Conservation (phyloP, 1,284 basidiomycete genomes). For the Schizophyllum commune region DNA sequence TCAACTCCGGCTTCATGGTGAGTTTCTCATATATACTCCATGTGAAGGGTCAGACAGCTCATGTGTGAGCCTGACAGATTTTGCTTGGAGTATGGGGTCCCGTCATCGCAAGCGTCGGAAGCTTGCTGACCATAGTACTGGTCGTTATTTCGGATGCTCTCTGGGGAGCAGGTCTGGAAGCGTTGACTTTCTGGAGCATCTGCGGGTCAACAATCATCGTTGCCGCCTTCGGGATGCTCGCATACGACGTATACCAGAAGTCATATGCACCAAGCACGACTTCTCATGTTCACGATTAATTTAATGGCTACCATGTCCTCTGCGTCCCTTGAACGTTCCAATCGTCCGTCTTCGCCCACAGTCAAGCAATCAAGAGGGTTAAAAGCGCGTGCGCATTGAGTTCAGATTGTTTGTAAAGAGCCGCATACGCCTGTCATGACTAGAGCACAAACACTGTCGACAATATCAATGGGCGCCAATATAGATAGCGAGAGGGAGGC, state of each 20-base stretch:
- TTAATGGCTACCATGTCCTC: too few species aligned
- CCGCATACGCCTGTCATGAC: neutral
- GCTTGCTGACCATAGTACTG: conserved; percentile 76
- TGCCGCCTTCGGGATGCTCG: conserved; percentile 64
- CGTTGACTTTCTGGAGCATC: conserved; percentile 56
- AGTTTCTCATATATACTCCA: conserved; percentile 10
- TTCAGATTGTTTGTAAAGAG: too few species aligned
- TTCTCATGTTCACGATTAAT: too few species aligned
- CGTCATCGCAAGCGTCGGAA: conserved; percentile 77
- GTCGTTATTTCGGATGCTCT: conserved; percentile 67
- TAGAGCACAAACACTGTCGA: neutral
- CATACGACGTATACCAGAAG: conserved; percentile 52
- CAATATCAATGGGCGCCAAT: neutral
- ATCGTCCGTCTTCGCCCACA: too few species aligned
- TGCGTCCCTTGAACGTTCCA: too few species aligned
- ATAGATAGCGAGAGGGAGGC: neutral
- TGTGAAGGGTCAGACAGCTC: conserved; percentile 4
- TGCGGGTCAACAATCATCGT: conserved; percentile 65
- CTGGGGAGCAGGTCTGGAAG: conserved; percentile 48
- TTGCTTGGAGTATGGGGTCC: conserved; percentile 79
- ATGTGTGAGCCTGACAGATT: conserved; percentile 37
- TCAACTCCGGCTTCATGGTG: conserved; percentile 77
- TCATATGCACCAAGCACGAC: conserved; percentile 4
- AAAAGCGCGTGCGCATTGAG: too few species aligned
- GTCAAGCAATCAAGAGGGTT: too few species aligned